A percentile compares a stretch with the other conserved stretches of the same genome.
Evolutionary conservation across 148 eudicot species (phyloP).

Genomic region (Vaccinium myrtillus): DNA sequence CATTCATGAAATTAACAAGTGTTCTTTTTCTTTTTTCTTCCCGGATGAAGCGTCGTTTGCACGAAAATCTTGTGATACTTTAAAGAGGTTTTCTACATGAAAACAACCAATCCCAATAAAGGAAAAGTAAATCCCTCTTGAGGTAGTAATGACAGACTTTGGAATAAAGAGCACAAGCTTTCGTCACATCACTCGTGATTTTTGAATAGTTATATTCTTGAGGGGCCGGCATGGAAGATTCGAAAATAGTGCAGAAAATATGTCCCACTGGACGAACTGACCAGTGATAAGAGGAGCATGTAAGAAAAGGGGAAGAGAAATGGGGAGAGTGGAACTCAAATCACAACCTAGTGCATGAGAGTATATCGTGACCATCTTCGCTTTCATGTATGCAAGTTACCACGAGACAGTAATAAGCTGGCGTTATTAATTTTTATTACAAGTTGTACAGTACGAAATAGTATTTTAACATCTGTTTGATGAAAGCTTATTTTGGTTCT

Average conservation of each 20-base stretch:
- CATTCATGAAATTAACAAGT: too few species aligned
- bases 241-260: background rate
- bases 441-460: too few species aligned
- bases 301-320: background rate
- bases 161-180: conserved; percentile 6
- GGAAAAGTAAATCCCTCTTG: background rate
- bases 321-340: too few species aligned
- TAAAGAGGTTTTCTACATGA: background rate
- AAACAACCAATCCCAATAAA: conserved; percentile 2
- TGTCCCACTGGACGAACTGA: background rate
- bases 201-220: background rate
- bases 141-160: background rate
- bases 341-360: too few species aligned
- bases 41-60: too few species aligned
- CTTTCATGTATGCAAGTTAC: too few species aligned
- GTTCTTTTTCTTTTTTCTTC: too few species aligned
- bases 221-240: background rate
- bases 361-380: too few species aligned
- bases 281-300: background rate
- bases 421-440: too few species aligned
- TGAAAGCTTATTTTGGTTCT: background rate
- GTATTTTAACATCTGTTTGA: background rate
- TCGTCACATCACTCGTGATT: background rate
- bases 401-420: too few species aligned
- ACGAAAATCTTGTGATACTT: too few species aligned